A percentile compares a stretch with the other conserved stretches of the same genome.
Conservation (phyloP, 208 protist genomes). For the Wallacemonas collosoma region DNA sequence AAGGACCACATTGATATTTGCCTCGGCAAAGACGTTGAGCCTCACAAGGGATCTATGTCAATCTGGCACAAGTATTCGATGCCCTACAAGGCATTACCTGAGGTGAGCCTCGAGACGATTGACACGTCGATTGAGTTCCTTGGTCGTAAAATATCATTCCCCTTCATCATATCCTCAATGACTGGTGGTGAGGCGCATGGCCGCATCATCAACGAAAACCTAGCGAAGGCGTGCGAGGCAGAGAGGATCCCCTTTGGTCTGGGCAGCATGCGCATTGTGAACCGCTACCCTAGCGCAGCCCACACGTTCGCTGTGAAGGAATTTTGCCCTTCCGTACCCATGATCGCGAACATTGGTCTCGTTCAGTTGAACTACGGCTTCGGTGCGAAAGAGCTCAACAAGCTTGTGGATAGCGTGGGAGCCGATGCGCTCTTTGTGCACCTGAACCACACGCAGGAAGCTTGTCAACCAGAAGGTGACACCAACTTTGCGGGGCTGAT, state of each 20-base stretch:
- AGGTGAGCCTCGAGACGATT: slow-evolving; percentile 80
- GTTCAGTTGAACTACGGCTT: slow-evolving; percentile 95
- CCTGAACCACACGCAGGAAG: slow-evolving; percentile 91
- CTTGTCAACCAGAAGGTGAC: slow-evolving; percentile 91
- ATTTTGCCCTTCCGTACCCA: slow-evolving; percentile 85
- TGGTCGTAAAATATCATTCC: slow-evolving; percentile 76
- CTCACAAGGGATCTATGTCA: slow-evolving; percentile 51
- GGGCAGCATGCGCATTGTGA: slow-evolving; percentile 91
- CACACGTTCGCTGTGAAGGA: slow-evolving; percentile 91
- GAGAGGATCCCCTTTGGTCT: slow-evolving; percentile 89
- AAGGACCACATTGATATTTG: slow-evolving; percentile 93
- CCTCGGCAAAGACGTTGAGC: slow-evolving; percentile 82
- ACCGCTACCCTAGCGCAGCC: slow-evolving; percentile 77
- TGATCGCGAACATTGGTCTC: slow-evolving; percentile 93
- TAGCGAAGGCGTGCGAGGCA: slow-evolving; percentile 88
- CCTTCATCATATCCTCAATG: slow-evolving; percentile 91
- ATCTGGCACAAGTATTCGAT: slow-evolving; percentile 86
- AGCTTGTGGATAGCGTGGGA: slow-evolving; percentile 74
- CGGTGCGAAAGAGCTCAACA: slow-evolving; percentile 80
- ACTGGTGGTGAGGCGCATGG: slow-evolving; percentile 90
- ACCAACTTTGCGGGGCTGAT: slow-evolving; percentile 88
- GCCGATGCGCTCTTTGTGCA: slow-evolving; percentile 92
- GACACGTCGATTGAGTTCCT: slow-evolving; percentile 79
- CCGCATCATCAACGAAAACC: slow-evolving; percentile 90
- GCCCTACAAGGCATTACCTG: slow-evolving; percentile 87